These are phyloP conservation scores for Brassica incana DNA, from an alignment of 345 rosid species.

Conservation along the genomic window DNA sequence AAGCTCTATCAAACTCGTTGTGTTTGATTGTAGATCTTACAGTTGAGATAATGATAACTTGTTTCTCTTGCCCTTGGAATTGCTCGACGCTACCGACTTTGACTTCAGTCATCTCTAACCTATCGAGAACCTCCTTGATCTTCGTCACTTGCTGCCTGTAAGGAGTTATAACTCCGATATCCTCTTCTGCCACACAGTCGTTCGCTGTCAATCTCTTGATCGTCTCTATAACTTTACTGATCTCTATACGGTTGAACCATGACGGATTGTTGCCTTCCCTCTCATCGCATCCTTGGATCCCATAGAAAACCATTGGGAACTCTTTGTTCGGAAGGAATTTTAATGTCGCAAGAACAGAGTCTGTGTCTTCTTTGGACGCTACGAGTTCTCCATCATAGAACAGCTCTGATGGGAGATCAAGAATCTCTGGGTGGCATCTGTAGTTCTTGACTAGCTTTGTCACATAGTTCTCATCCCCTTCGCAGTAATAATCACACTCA, in stretches of 20 bases:
- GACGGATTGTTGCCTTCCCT: slow-evolving; percentile 95
- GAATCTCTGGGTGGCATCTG: slow-evolving; percentile 79
- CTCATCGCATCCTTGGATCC: slow-evolving; percentile 96
- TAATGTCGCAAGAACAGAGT: slow-evolving; percentile 40
- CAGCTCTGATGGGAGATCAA: slow-evolving; percentile 75
- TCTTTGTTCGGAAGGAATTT: slow-evolving; percentile 63
- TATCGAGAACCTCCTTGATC: slow-evolving; percentile 67
- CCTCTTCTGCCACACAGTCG: slow-evolving; percentile 54
- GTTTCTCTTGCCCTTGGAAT: slow-evolving; percentile 92
- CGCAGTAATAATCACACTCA: slow-evolving; percentile 53
- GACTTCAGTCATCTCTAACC: slow-evolving; percentile 56
- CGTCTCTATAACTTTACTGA: slow-evolving; percentile 76
- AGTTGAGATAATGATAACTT: slow-evolving; percentile 77
- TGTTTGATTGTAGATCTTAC: slow-evolving; percentile 87
- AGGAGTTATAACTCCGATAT: slow-evolving; percentile 87
- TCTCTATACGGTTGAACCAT: slow-evolving; percentile 92
- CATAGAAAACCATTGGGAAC: slow-evolving; percentile 80
- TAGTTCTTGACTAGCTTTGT: slow-evolving; percentile 76
- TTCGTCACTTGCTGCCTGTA: slow-evolving; percentile 89
- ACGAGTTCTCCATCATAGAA: slow-evolving; percentile 79
- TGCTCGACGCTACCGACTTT: slow-evolving; percentile 97
- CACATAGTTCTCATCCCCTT: slow-evolving; percentile 63
- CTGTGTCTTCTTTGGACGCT: slow-evolving; percentile 68
- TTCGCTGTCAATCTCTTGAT: slow-evolving; percentile 51
- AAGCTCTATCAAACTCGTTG: slow-evolving; percentile 64